Percentiles rank a stretch among this genome's conserved stretches.
These are phyloP conservation scores for Neurospora sp. DNA, from an alignment of 495 filamentous ascomycete species.

Conservation along the genomic window DNA sequence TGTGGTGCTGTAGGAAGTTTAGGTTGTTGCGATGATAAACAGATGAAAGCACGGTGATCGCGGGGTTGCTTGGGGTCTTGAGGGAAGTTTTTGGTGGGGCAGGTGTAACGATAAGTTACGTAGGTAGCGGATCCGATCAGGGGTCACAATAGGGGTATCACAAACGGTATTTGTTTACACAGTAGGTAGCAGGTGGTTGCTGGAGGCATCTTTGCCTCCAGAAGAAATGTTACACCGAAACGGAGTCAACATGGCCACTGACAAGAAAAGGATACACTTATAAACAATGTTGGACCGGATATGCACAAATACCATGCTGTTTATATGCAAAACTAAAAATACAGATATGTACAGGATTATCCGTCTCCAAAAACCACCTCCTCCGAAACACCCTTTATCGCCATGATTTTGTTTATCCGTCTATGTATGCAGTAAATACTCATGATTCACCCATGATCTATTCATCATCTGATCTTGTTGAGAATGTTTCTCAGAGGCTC, in stretches of 20 bases:
- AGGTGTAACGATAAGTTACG: background rate
- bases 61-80: slow-evolving; percentile 8
- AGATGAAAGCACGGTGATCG: slow-evolving; percentile 5
- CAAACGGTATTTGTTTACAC: background rate
- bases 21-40: background rate
- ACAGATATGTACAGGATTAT: background rate
- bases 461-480: background rate
- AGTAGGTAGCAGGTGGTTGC: background rate
- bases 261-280: background rate
- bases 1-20: background rate
- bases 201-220: background rate
- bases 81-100: slow-evolving; percentile 8
- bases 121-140: background rate
- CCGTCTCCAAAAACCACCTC: background rate
- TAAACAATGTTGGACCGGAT: background rate
- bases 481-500: background rate
- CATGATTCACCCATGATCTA: background rate
- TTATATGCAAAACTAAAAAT: background rate
- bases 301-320: background rate
- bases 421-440: background rate
- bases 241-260: background rate
- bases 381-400: background rate
- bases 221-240: background rate
- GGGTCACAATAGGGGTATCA: background rate
- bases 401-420: background rate